A percentile compares a stretch with the other conserved stretches of the same genome.
phyloP scores from a whole-genome alignment of 371 early-diverging fungal species.

The Mortierella sp. region DNA sequence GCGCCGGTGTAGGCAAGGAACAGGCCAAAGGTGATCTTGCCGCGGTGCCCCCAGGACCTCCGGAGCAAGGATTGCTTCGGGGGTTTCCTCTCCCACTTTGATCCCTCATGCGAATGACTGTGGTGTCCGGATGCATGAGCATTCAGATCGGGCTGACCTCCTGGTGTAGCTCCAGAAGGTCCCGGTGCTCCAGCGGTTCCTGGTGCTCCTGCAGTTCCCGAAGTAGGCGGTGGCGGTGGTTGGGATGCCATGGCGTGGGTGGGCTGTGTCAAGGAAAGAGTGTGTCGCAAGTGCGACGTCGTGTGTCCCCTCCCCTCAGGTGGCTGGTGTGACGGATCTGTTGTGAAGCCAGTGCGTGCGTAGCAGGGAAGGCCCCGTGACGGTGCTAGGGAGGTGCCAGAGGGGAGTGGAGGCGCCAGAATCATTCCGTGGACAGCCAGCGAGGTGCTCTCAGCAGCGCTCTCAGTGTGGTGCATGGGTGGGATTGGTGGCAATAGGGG shows the following conservation, averaged over 20 bases:
- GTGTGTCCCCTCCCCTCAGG: background rate
- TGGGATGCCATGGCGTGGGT: conserved; percentile 11
- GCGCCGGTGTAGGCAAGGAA: conserved; percentile 40
- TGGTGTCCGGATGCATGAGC: background rate
- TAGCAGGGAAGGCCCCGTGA: too few relatives aligned
- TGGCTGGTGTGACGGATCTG: too few relatives aligned
- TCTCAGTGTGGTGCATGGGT: too few relatives aligned
- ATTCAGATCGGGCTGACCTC: background rate
- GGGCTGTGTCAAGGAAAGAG: background rate
- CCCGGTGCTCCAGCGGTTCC: background rate
- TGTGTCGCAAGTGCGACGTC: background rate
- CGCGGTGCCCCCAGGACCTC: conserved; percentile 32
- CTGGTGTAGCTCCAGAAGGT: background rate
- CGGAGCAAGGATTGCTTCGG: conserved; percentile 7
- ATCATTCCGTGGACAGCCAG: too few relatives aligned
- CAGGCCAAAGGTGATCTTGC: conserved; percentile 45
- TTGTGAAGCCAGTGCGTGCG: too few relatives aligned
- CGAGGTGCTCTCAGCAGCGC: too few relatives aligned
- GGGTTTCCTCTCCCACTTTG: background rate
- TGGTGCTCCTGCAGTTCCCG: background rate
- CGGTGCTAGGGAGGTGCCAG: too few relatives aligned
- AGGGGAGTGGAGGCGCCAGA: too few relatives aligned
- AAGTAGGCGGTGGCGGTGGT: conserved; percentile 14
- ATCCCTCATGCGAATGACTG: background rate
- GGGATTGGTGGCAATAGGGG: background rate